These are phyloP conservation scores for Apostasia ramifera DNA, from an alignment of 106 monocot species.

Conservation along the genomic window DNA sequence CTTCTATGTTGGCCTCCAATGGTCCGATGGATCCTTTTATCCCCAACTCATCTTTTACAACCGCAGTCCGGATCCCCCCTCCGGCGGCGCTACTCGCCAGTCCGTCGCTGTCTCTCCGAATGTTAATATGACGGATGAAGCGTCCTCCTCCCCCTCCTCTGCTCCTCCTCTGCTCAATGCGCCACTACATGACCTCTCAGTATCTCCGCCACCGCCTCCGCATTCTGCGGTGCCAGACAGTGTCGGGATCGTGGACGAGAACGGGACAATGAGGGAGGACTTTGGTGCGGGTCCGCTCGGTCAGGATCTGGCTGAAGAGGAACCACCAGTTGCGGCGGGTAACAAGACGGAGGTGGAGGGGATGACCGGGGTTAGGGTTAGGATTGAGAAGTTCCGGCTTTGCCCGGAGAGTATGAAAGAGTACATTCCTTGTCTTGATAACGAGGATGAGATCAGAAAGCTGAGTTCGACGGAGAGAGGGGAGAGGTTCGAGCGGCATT, in stretches of 20 bases:
- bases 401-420: conserved; percentile 73
- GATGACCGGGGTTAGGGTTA: conserved; percentile 10
- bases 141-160: not conserved
- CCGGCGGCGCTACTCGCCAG: not conserved
- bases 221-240: conserved; percentile 6
- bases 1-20: conserved; percentile 50
- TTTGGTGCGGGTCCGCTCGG: conserved; percentile 45
- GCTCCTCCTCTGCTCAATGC: conserved; percentile 6
- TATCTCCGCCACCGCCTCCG: conserved; percentile 19
- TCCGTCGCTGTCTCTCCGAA: conserved; percentile 20
- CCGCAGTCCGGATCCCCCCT: not conserved
- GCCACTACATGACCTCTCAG: not conserved
- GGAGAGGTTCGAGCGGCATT: conserved; percentile 89
- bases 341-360: not conserved
- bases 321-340: not conserved
- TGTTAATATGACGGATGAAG: not conserved
- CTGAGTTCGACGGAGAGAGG: conserved; percentile 63
- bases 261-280: conserved; percentile 58
- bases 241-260: conserved; percentile 43
- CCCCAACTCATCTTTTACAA: conserved; percentile 31
- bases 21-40: conserved; percentile 19
- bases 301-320: conserved; percentile 33
- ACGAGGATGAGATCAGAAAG: conserved; percentile 50
- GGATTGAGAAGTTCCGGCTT: conserved; percentile 42
- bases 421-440: conserved; percentile 93